A percentile compares a stretch with the other conserved stretches of the same genome.
Conservation (phyloP, 139 green algal species). For the Eudorina sp. region DNA sequence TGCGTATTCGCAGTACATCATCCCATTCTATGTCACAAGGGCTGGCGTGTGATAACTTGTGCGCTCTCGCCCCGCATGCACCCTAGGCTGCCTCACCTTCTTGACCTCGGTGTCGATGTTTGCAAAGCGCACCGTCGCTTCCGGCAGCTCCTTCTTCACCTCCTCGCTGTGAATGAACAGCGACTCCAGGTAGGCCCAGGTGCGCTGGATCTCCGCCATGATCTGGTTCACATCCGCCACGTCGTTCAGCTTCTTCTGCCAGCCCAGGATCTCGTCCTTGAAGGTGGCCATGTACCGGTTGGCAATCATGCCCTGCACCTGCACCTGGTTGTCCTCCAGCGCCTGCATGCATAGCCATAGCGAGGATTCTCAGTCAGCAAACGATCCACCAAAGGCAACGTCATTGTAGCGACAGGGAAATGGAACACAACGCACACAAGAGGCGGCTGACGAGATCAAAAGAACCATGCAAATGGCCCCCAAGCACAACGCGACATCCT, state of each 20-base stretch:
- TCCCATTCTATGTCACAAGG: too few species aligned
- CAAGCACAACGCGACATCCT: too few species aligned
- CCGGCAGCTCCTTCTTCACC: conserved; percentile 92
- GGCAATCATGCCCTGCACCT: conserved; percentile 94
- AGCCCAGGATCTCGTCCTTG: conserved; percentile 83
- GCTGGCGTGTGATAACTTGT: not conserved
- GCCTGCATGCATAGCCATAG: too few species aligned
- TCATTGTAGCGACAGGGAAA: too few species aligned
- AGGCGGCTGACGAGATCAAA: too few species aligned
- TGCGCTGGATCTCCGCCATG: conserved; percentile 88
- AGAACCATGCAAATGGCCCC: too few species aligned
- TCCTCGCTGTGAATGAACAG: conserved; percentile 92
- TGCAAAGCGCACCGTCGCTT: conserved; percentile 83
- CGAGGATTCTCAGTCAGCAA: too few species aligned
- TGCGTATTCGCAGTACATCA: too few species aligned
- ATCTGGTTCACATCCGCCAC: conserved; percentile 90
- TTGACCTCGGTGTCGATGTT: conserved; percentile 86
- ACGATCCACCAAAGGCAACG: too few species aligned
- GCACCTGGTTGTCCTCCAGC: conserved; percentile 90
- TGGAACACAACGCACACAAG: too few species aligned
- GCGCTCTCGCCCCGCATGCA: not conserved
- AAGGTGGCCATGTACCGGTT: conserved; percentile 94
- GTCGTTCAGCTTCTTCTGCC: conserved; percentile 89
- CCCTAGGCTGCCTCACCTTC: conserved; percentile 52
- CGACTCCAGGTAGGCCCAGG: conserved; percentile 88